Evolutionary conservation across 495 filamentous ascomycete genomes (phyloP).

Genomic region (Hyaloscypha hepaticicola): DNA sequence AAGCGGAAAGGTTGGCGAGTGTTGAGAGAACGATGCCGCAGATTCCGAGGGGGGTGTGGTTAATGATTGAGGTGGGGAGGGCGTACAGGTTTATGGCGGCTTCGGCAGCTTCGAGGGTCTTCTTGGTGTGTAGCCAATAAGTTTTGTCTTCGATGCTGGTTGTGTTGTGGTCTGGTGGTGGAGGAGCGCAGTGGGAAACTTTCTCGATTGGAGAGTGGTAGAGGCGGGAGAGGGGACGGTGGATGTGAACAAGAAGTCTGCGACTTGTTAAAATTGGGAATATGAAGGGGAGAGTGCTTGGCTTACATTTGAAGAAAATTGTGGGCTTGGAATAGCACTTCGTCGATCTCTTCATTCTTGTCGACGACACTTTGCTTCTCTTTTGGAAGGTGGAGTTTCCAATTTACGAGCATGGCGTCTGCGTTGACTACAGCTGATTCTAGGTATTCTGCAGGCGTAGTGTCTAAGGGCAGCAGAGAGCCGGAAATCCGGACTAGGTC

Average conservation of each 20-base stretch:
- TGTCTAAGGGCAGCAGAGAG: conserved; percentile 51
- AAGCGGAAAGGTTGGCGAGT: conserved; percentile 45
- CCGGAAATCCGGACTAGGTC: conserved; percentile 60
- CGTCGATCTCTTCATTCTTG: conserved; percentile 60
- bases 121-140: conserved; percentile 59
- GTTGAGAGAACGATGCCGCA: conserved; percentile 57
- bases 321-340: conserved; percentile 74
- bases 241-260: conserved; percentile 52
- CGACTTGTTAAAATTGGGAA: conserved; percentile 24
- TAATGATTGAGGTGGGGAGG: conserved; percentile 58
- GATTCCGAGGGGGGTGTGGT: conserved; percentile 66
- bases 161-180: conserved; percentile 41
- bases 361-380: conserved; percentile 63
- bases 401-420: conserved; percentile 67
- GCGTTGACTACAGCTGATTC: conserved; percentile 46
- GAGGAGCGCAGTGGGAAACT: conserved; percentile 39
- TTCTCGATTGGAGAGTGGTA: conserved; percentile 39
- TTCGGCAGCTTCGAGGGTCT: conserved; percentile 66
- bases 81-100: conserved; percentile 62
- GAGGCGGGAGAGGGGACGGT: conserved; percentile 52
- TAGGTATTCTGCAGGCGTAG: conserved; percentile 24
- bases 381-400: conserved; percentile 64
- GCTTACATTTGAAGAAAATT: conserved; percentile 51
- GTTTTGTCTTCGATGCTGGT: conserved; percentile 35
- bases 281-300: conserved; percentile 29